Evolutionary conservation across 2,329 filamentous ascomycete species (phyloP).

Genomic region (Graphilbum sp.): DNA sequence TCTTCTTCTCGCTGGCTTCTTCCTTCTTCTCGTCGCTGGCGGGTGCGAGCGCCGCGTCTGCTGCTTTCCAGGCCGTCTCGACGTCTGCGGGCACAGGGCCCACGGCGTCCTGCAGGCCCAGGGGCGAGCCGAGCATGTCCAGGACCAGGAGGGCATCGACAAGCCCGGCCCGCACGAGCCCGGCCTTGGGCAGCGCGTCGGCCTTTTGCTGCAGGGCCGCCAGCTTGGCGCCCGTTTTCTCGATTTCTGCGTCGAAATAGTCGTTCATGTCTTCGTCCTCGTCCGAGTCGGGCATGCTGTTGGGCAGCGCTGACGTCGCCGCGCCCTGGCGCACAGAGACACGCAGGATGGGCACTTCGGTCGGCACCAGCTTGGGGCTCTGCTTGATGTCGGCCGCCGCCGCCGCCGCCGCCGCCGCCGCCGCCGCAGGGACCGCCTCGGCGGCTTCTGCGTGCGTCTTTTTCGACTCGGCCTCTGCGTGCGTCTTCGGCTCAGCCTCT

Average conservation of each 20-base stretch:
- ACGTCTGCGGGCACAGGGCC: conserved; percentile 22
- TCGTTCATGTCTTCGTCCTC: conserved; percentile 39
- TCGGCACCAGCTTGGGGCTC: background rate
- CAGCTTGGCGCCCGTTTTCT: conserved; percentile 32
- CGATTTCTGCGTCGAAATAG: conserved; percentile 36
- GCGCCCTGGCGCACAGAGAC: conserved; percentile 6
- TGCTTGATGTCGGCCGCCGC: too few relatives aligned
- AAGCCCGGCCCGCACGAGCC: conserved; percentile 27
- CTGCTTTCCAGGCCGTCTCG: conserved; percentile 10
- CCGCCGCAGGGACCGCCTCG: too few relatives aligned
- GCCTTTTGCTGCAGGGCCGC: conserved; percentile 25
- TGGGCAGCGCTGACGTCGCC: background rate
- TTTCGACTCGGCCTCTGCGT: too few relatives aligned
- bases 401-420: too few relatives aligned
- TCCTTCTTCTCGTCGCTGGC: too few relatives aligned
- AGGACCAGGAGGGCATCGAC: conserved; percentile 30
- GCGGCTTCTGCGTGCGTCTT: too few relatives aligned
- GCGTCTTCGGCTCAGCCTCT: background rate
- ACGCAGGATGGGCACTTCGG: conserved; percentile 1
- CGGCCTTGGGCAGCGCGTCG: conserved; percentile 22
- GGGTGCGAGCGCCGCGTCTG: conserved; percentile 3
- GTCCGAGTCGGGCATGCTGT: conserved; percentile 30
- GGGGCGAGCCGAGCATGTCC: conserved; percentile 27
- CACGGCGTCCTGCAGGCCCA: conserved; percentile 26
- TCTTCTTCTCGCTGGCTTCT: too few relatives aligned